A percentile compares a stretch with the other conserved stretches of the same genome.
Evolutionary conservation across 345 rosid species (phyloP).

Genomic region (Syzygium jambos): DNA sequence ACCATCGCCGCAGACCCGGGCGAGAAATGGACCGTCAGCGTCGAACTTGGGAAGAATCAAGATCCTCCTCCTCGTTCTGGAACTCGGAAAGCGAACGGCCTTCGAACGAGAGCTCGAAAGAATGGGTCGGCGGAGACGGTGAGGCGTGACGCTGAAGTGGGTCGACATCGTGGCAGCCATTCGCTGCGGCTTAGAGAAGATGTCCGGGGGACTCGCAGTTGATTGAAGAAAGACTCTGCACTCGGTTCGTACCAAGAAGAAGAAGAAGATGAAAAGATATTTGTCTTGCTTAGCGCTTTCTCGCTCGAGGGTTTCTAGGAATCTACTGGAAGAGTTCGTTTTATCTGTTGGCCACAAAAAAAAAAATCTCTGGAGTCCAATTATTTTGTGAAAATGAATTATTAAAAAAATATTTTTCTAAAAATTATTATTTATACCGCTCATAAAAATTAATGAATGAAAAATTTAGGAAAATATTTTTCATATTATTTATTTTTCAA

Average conservation of each 20-base stretch:
- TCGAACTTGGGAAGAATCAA: constrained; percentile 13
- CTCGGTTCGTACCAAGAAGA: not conserved
- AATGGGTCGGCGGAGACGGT: constrained; percentile 17
- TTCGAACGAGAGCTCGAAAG: not conserved
- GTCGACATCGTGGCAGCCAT: constrained; percentile 4
- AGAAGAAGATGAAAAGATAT: not conserved
- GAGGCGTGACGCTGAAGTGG: constrained; percentile 17
- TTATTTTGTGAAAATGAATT: too few relatives aligned
- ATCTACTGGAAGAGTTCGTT: not conserved
- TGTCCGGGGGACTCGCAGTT: not conserved
- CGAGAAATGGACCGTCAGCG: constrained; percentile 8
- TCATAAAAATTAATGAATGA: too few relatives aligned
- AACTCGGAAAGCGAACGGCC: constrained; percentile 10
- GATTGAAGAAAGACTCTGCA: not conserved
- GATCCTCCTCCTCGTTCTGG: constrained; percentile 9
- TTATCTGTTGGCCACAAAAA: not conserved
- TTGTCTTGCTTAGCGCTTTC: not conserved
- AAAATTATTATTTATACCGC: too few relatives aligned
- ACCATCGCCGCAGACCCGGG: constrained; percentile 26
- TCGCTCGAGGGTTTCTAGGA: not conserved
- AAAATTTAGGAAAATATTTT: too few relatives aligned
- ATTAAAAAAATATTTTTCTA: too few relatives aligned
- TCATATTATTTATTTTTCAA: too few relatives aligned
- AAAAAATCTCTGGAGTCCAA: too few relatives aligned
- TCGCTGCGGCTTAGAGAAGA: not conserved